Conservation (phyloP, 306 rosid genomes). For the Glycine soja region DNA sequence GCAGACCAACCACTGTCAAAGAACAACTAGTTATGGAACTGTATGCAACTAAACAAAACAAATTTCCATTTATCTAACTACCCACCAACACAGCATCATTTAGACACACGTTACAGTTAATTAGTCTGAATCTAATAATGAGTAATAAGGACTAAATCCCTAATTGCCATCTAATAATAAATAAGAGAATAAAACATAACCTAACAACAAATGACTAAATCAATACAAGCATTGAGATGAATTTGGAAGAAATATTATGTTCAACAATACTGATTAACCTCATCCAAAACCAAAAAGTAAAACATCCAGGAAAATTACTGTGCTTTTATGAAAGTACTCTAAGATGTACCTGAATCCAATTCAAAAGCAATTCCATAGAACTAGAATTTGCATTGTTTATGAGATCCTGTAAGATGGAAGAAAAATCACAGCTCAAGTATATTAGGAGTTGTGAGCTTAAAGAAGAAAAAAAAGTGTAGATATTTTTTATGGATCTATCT, state of each 20-base stretch:
- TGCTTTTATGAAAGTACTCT: slow-evolving; percentile 28
- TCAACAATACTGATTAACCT: neutral
- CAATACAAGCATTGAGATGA: slow-evolving; percentile 29
- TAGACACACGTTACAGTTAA: no score
- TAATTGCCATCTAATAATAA: no score
- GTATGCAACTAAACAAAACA: neutral
- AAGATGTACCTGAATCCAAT: slow-evolving; percentile 85
- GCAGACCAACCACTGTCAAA: neutral
- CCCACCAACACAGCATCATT: neutral
- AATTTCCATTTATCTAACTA: slow-evolving; percentile 27
- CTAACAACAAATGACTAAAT: neutral
- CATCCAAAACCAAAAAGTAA: neutral
- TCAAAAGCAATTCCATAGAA: slow-evolving; percentile 77
- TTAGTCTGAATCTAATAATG: no score
- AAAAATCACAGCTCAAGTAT: slow-evolving; percentile 27
- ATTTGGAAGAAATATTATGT: slow-evolving; percentile 21
- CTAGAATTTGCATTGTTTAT: slow-evolving; percentile 52
- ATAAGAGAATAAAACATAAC: no score
- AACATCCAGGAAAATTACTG: slow-evolving; percentile 2
- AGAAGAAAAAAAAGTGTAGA: slow-evolving; percentile 12
- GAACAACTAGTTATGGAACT: slow-evolving; percentile 1
- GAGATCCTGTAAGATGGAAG: slow-evolving; percentile 59
- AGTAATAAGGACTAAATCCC: no score
- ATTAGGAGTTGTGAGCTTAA: slow-evolving; percentile 13
- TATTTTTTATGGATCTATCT: neutral